A percentile compares a stretch with the other conserved stretches of the same genome.
These are phyloP conservation scores for Scheffersomyces amazonensis DNA, from an alignment of 805 yeast species.

Conservation along the genomic window DNA sequence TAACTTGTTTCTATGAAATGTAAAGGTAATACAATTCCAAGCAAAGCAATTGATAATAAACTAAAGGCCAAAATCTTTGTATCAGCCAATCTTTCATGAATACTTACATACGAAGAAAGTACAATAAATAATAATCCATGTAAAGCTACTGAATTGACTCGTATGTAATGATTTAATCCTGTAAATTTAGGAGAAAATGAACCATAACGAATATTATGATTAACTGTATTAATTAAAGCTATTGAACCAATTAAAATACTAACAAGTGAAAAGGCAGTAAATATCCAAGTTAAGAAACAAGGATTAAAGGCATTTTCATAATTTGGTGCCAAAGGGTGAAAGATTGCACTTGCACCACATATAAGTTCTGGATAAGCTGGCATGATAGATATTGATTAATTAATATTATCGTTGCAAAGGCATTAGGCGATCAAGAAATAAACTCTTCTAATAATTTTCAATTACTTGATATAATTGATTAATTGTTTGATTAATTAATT, in stretches of 20 bases:
- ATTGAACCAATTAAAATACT: constrained; percentile 5
- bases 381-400: too few relatives aligned
- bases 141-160: constrained; percentile 15
- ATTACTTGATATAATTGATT: too few relatives aligned
- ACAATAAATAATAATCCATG: constrained; percentile 13
- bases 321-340: constrained; percentile 20
- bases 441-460: too few relatives aligned
- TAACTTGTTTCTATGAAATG: constrained; percentile 24
- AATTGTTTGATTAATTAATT: too few relatives aligned
- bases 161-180: constrained; percentile 22
- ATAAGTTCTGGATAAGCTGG: neutral
- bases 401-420: too few relatives aligned
- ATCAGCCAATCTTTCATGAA: constrained; percentile 24
- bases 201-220: constrained; percentile 12
- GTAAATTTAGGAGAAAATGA: constrained; percentile 16
- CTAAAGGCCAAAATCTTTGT: constrained; percentile 14
- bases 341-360: constrained; percentile 9
- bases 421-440: too few relatives aligned
- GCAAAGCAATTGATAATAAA: constrained; percentile 6
- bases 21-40: constrained; percentile 19
- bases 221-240: neutral
- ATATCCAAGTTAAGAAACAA: constrained; percentile 21
- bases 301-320: constrained; percentile 34
- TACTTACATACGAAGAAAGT: constrained; percentile 12
- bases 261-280: constrained; percentile 4